phyloP scores from a whole-genome alignment of 345 rosid species.

The Syzygium aqueum region DNA sequence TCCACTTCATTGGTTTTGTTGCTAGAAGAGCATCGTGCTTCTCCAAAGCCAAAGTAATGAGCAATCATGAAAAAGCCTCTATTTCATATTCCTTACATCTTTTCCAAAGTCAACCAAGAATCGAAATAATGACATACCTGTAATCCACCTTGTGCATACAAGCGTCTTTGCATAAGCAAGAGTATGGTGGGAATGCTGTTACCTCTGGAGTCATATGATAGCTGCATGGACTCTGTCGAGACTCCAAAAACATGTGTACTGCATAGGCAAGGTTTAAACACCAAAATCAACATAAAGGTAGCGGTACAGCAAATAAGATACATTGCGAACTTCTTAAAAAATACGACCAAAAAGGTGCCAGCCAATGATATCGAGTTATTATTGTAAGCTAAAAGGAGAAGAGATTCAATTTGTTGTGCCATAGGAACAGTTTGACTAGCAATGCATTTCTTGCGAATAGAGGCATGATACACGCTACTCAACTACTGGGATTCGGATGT shows the following conservation, averaged over 20 bases:
- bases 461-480: not conserved
- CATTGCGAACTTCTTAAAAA: not conserved
- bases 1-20: not conserved
- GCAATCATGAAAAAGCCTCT: not conserved
- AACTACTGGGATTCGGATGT: not conserved
- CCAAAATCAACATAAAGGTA: not conserved
- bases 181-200: constrained; percentile 91
- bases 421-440: not conserved
- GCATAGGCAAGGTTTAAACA: constrained; percentile 10
- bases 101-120: not conserved
- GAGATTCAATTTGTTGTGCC: not conserved
- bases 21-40: not conserved
- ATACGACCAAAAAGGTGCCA: not conserved
- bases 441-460: not conserved
- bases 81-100: not conserved
- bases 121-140: constrained; percentile 25
- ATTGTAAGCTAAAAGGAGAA: not conserved
- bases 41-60: not conserved
- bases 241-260: constrained; percentile 95
- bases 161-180: constrained; percentile 67
- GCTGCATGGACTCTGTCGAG: constrained; percentile 95
- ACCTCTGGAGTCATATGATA: constrained; percentile 84
- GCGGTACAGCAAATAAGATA: not conserved
- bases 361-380: not conserved
- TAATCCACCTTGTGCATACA: constrained; percentile 81